Evolutionary conservation across 805 yeast genomes (phyloP), one percentile per base, ranked within the genome.

Genomic region (Jamesozyma gamospora): DNA sequence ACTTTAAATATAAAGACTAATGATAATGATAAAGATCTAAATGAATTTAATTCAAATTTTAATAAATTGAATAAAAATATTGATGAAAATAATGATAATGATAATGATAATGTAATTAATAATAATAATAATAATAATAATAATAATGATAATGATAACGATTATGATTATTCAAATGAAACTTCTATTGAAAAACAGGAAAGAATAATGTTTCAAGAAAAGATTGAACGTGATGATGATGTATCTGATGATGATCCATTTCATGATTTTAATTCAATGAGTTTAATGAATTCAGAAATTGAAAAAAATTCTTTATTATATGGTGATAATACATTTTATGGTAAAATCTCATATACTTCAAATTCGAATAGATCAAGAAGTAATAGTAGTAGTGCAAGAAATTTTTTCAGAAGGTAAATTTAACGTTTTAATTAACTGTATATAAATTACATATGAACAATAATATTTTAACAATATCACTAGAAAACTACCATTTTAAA

Each of bases 201-300:
- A 42, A 47, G 46, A 30, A 42, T 35, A 6, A 55, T 60, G 59
- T 55, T 59, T 36, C 52, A 53, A 14, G 68, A 63, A 35, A 42
- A 49, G 15, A 58, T 60, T 9, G 66, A 60, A 43, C 46, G 47
- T 28, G 63, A 60, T 40, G 60, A 63, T 33, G 58, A 56, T 19
- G 61, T 62, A 6, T 60, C 67, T 4, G 65, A 65, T 21, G 56
- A 55, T 34, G 95, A 87, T 60, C 96, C 96, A 2, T 87, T 87
- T 59, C 82, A 77, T 37, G 76, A 77, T 53, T 87, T 87, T 63
- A 83, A 79, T 54, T 86, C 96, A 0, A 82, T 87, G 58, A 85
- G 95, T 6, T 67, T 87, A 50, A 82, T 83, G 51, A 21, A n/a
- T 5, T 15, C 37, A 12, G 87, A 85, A 56, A 79, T 75, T 42